Conservation (phyloP, 192 early-diverging fungal species). For the Ambispora gerdemannii region DNA sequence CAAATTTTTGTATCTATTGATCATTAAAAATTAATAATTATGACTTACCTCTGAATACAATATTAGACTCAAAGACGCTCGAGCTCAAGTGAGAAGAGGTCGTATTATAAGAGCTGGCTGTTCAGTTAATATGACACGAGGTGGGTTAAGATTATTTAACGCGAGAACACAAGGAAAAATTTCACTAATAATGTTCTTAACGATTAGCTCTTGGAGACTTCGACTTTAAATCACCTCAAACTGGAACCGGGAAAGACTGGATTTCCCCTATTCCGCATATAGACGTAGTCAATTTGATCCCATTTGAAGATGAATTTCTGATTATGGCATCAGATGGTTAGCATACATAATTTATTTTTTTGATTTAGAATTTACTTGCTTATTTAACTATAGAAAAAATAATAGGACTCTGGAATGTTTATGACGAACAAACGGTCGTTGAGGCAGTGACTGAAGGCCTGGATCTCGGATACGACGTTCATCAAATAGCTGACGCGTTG, state of each 20-base stretch:
- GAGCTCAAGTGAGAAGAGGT: not conserved
- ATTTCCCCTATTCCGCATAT: not conserved
- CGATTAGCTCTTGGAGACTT: constrained; percentile 5
- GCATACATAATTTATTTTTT: not conserved
- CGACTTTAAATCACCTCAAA: constrained; percentile 4
- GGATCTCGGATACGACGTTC: constrained; percentile 4
- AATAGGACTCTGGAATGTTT: constrained; percentile 12
- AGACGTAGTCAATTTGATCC: not conserved
- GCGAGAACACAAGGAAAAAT: no score
- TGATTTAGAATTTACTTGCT: not conserved
- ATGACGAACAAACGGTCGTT: not conserved
- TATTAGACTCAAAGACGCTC: not conserved
- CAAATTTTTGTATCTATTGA: not conserved
- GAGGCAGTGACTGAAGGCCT: not conserved
- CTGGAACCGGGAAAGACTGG: constrained; percentile 1
- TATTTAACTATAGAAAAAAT: not conserved
- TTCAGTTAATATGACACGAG: constrained; percentile 11
- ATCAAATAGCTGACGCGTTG: not conserved
- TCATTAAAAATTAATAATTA: not conserved
- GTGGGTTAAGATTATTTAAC: no score
- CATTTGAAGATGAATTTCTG: constrained; percentile 12
- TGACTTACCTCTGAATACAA: not conserved
- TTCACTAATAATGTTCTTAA: no score
- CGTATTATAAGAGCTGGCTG: not conserved
- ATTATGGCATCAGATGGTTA: constrained; percentile 8